Percentiles rank a stretch among this genome's conserved stretches.
These are phyloP conservation scores for Pichia heedii DNA, from an alignment of 805 yeast genomes.

Conservation along the genomic window DNA sequence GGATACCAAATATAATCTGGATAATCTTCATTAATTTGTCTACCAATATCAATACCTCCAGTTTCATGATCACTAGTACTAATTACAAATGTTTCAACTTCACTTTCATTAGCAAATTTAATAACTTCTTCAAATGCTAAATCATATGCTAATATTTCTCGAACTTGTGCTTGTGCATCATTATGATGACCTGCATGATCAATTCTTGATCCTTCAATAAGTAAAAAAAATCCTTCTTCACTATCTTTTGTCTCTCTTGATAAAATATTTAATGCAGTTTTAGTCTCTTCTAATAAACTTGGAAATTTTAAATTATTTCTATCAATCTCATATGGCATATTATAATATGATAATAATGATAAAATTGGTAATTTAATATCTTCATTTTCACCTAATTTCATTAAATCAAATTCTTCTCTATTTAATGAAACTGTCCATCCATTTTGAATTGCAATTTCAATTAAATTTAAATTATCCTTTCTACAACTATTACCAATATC, in stretches of 20 bases:
- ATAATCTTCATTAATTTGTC: constrained; percentile 58
- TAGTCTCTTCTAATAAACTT: constrained; percentile 68
- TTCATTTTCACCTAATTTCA: constrained; percentile 44
- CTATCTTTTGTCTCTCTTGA: constrained; percentile 58
- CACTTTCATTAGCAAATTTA: constrained; percentile 57
- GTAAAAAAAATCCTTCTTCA: constrained; percentile 75
- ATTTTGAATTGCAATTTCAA: constrained; percentile 47
- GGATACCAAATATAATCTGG: constrained; percentile 92
- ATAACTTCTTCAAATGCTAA: constrained; percentile 68
- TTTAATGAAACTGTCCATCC: constrained; percentile 63
- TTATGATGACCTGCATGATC: constrained; percentile 94
- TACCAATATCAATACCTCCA: constrained; percentile 85
- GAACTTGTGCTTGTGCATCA: constrained; percentile 90
- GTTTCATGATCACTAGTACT: constrained; percentile 94
- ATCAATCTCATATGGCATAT: constrained; percentile 82
- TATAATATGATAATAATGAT: constrained; percentile 64
- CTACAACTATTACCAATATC: constrained; percentile 53
- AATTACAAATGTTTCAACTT: constrained; percentile 67
- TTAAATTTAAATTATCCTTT: constrained; percentile 57
- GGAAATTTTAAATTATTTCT: constrained; percentile 56
- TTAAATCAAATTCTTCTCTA: constrained; percentile 48
- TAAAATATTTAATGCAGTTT: constrained; percentile 64
- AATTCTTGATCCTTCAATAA: constrained; percentile 88
- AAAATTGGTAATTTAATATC: constrained; percentile 65
- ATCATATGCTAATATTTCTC: constrained; percentile 84